Conservation (phyloP, 768 basidiomycete genomes). For the Crepidotus variabilis region DNA sequence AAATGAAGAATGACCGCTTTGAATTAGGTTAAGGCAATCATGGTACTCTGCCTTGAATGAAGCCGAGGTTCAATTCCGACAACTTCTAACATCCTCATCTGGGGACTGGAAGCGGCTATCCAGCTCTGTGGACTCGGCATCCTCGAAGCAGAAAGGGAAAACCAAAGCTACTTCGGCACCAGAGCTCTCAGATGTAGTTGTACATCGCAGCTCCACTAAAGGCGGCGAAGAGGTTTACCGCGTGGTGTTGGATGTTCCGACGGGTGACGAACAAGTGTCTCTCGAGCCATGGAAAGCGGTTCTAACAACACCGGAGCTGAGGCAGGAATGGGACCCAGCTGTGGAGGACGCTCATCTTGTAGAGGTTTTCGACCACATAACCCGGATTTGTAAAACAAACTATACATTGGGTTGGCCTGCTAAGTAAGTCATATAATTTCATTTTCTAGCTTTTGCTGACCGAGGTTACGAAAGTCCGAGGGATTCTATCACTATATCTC, state of each 20-base stretch:
- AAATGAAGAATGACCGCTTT: slow-evolving; percentile 3
- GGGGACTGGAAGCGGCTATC: slow-evolving; percentile 84
- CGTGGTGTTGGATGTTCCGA: slow-evolving; percentile 75
- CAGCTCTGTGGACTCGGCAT: slow-evolving; percentile 29
- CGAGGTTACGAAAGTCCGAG: slow-evolving; percentile 57
- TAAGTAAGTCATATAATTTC: slow-evolving; percentile 54
- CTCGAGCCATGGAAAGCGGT: slow-evolving; percentile 81
- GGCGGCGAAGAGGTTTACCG: slow-evolving; percentile 77
- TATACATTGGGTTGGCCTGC: slow-evolving; percentile 96
- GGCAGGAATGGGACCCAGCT: slow-evolving; percentile 92
- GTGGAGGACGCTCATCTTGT: slow-evolving; percentile 81
- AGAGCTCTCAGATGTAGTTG: slow-evolving; percentile 66
- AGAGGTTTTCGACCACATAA: slow-evolving; percentile 83
- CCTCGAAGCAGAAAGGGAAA: slow-evolving; percentile 59
- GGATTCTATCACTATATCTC: slow-evolving; percentile 91
- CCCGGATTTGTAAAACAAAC: slow-evolving; percentile 85
- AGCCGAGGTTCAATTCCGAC: slow-evolving; percentile 76
- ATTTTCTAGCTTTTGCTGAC: slow-evolving; percentile 1
- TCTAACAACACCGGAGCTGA: slow-evolving; percentile 79
- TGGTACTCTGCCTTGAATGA: slow-evolving; percentile 75
- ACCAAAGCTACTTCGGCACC: slow-evolving; percentile 46
- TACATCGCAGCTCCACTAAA: slow-evolving; percentile 71
- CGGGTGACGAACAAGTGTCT: slow-evolving; percentile 55
- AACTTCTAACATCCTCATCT: slow-evolving; percentile 67
- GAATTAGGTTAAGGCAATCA: slow-evolving; percentile 66